Evolutionary conservation across 2,329 filamentous ascomycete species (phyloP), one percentile per base, ranked within the genome.

Genomic region (Fusarium secorum): DNA sequence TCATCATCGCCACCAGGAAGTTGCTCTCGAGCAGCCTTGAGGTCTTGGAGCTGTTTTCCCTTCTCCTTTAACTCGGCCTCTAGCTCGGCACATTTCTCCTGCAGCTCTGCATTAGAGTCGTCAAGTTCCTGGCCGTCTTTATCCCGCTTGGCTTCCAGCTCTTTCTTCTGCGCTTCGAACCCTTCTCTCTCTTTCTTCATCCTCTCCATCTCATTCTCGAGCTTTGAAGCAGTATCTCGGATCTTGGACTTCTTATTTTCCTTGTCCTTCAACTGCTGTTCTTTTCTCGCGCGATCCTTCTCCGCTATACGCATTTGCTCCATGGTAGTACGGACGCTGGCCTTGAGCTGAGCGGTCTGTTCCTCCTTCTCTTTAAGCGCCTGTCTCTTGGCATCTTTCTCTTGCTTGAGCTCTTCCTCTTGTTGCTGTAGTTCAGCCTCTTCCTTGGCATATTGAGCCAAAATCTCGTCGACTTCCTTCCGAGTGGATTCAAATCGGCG

Each of bases 291-390:
- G 74, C 91, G 93, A 66, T 92, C 91, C 70, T 91, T 93, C 77
- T 97, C 92, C 2, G 93, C 91, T 8, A 90, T 87, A 51, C 94
- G 90, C 83, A 97, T 97, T 71, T 93, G 86, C 57, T 93, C 90
- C 79, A 97, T 94, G 10, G 95, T 89, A 48, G 88, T 89, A 56
- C 93, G 91, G 57, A 97, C 90, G 77, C 95, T 91, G 68, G 91
- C 91, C 76, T 92, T 93, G 58, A 98, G 82, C 77, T 94, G 94
- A 46, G 93, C 90, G 52, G 94, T 98, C 54, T 91, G 92, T 76
- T 97, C 94, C 71, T 98, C 95, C 79, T 97, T 97, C 77, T 97
- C 93, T 78, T 93, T 96, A 58, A 96, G 85, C 24, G 90, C 87
- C 68, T 91, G 90, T 75, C 88, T 91, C 78, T 97, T 90, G 54